phyloP scores from a whole-genome alignment of 768 basidiomycete species.

The Boletus sp. region DNA sequence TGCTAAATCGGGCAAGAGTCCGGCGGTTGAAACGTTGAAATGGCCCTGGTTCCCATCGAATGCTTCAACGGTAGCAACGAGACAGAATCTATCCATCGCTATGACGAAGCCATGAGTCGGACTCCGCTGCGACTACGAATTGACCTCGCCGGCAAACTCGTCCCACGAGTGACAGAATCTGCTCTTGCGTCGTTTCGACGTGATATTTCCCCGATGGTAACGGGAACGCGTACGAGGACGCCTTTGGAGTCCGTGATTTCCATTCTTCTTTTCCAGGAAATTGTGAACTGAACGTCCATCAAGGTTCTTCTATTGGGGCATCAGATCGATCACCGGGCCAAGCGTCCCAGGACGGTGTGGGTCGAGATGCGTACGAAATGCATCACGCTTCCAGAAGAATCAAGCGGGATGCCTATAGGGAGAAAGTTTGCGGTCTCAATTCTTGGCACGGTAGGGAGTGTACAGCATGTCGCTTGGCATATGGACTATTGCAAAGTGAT shows the following conservation, averaged over 20 bases:
- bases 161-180: too few relatives aligned
- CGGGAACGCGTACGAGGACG: background rate
- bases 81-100: background rate
- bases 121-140: background rate
- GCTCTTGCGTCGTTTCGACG: background rate
- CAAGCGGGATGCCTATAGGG: background rate
- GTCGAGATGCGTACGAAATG: background rate
- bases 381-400: background rate
- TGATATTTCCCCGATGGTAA: background rate
- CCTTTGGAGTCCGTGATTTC: too few relatives aligned
- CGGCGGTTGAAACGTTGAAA: background rate
- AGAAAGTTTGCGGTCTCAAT: background rate
- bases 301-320: background rate
- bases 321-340: background rate
- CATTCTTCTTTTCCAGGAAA: background rate
- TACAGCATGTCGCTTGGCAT: background rate
- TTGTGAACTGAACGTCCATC: background rate
- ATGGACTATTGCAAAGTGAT: background rate
- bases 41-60: background rate
- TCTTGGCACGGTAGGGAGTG: background rate
- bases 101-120: slow-evolving; percentile 3
- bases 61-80: background rate
- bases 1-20: background rate
- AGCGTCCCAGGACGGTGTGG: background rate
- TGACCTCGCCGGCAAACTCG: too few relatives aligned